Base-by-base conservation (phyloP, 495 filamentous ascomycete genomes). In the Jackrogersella multiformis region DNA sequence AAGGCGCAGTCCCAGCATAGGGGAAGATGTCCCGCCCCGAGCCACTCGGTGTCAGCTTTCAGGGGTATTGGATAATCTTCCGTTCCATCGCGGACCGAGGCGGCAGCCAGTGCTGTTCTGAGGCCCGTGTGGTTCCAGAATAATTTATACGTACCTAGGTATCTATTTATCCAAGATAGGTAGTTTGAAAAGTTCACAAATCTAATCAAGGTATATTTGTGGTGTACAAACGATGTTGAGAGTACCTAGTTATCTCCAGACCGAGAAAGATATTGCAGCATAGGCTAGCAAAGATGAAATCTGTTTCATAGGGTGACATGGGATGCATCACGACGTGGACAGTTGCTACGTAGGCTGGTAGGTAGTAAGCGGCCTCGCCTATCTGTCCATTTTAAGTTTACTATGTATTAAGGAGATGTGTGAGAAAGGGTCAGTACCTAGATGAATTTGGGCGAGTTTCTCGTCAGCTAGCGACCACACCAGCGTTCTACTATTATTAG, bases 271-370 rank as follows among this genome's bases (percentile, higher is more conserved):
- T 39, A 41, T 64, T 35, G 20, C 5, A 16, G 45, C 39, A 52
- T 20, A 20, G 26, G 15, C 15, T 42, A 30, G 38, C 24, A 64
- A 59, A 41, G 20, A 49, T 44, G 26, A 56, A 16, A n/a, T 18
- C 5, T 55, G 61, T 69, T 69, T 64, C 66, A 65, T 20, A 60
- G 55, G 48, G 46, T 54, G 28, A 36, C 58, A 38, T 15, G 51
- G 55, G 61, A 56, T 36, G 66, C 51, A 64, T 53, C 55, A 49
- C 56, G 23, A 64, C 66, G 61, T 69, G 61, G 48, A 36, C 44
- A 8, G 45, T 16, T 64, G 18, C 49, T 59, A 56, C 54, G n/a
- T 64, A 55, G 39, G 45, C 23, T 64, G 18, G 42, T 59, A 56
- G 48, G n/a, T 64, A 55, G 39, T 49, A 55, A 56, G 65, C 38